A percentile compares a stretch with the other conserved stretches of the same genome.
These are phyloP conservation scores for Cladophialophora yegresii DNA, from an alignment of 2,329 filamentous ascomycete species.

Conservation along the genomic window DNA sequence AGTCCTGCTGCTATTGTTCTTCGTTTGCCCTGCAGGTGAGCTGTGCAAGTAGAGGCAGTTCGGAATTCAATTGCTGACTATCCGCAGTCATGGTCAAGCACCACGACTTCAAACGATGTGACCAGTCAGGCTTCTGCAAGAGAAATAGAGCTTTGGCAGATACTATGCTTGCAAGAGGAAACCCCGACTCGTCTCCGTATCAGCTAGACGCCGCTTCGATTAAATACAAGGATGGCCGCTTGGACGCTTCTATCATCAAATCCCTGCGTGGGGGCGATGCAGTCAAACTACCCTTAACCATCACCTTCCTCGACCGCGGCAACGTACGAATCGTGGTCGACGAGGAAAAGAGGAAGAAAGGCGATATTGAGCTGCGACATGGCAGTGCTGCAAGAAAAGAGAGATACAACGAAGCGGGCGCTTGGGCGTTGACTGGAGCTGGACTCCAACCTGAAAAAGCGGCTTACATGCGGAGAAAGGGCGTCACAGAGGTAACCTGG, in stretches of 20 bases:
- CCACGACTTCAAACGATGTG: slow-evolving; percentile 94
- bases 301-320: slow-evolving; percentile 88
- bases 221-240: slow-evolving; percentile 73
- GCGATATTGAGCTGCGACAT: slow-evolving; percentile 84
- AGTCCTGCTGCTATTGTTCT: slow-evolving; percentile 59
- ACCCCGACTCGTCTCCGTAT: slow-evolving; percentile 79
- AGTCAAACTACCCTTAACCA: slow-evolving; percentile 75
- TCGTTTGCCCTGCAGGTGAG: slow-evolving; percentile 68
- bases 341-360: slow-evolving; percentile 85
- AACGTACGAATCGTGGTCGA: slow-evolving; percentile 85
- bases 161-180: slow-evolving; percentile 63
- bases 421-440: slow-evolving; percentile 81
- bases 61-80: slow-evolving; percentile 11
- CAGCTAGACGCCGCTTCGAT: slow-evolving; percentile 70
- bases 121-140: slow-evolving; percentile 95
- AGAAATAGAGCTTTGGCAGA: slow-evolving; percentile 91
- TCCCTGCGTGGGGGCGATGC: slow-evolving; percentile 67
- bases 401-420: slow-evolving; percentile 86
- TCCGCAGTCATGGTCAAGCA: slow-evolving; percentile 79
- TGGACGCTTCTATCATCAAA: slow-evolving; percentile 82
- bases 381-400: slow-evolving; percentile 84
- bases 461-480: slow-evolving; percentile 67
- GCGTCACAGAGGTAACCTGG: slow-evolving; percentile 70
- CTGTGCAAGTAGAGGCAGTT: not conserved
- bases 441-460: slow-evolving; percentile 69